phyloP scores from a whole-genome alignment of 2,329 filamentous ascomycete species.

The Cryphonectria radicalis region DNA sequence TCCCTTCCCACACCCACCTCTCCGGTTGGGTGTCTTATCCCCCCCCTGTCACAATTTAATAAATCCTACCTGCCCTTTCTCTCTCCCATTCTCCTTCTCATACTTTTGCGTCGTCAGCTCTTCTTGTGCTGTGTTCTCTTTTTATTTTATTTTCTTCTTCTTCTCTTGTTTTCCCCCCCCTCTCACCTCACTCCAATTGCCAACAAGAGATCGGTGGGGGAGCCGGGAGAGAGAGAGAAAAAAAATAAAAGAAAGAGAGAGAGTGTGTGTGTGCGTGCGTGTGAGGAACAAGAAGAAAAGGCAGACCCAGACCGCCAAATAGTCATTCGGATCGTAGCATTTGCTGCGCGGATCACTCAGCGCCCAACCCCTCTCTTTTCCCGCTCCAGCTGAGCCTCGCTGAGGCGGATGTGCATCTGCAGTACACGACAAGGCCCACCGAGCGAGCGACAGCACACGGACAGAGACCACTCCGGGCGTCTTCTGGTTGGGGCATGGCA shows the following conservation, averaged over 20 bases:
- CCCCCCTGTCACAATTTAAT: conserved; percentile 9
- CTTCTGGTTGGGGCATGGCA: conserved; percentile 16
- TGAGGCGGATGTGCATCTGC: conserved; percentile 15
- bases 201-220: conserved; percentile 3
- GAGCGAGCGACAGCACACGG: conserved; percentile 12
- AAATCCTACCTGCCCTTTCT: conserved; percentile 6
- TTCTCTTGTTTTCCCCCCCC: background rate
- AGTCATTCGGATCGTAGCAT: background rate
- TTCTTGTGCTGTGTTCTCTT: background rate
- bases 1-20: background rate
- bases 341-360: conserved; percentile 9
- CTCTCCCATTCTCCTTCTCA: background rate
- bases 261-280: too few relatives aligned
- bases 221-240: background rate
- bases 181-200: background rate
- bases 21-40: background rate
- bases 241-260: background rate
- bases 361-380: background rate
- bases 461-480: background rate
- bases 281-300: background rate
- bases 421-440: conserved; percentile 7
- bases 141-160: background rate
- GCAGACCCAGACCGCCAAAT: background rate
- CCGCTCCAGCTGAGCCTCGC: conserved; percentile 10
- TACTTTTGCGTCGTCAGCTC: background rate